Conservation (phyloP, 1,284 basidiomycete genomes). For the Cryptococcus neoformans region DNA sequence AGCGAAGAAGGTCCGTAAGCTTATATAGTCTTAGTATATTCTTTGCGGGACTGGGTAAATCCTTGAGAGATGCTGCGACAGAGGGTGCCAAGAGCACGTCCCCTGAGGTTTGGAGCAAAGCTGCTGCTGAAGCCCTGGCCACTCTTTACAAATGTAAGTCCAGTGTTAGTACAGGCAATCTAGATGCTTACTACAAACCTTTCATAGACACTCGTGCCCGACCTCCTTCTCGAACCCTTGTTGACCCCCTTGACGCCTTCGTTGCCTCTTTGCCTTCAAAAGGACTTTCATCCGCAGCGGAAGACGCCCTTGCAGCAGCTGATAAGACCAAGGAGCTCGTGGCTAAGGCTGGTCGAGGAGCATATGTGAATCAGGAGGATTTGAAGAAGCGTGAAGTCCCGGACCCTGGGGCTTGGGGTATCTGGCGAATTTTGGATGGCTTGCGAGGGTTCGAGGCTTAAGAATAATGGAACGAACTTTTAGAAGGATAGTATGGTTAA, state of each 20-base stretch:
- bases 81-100: slow-evolving; percentile 41
- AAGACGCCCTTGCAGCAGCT: slow-evolving; percentile 65
- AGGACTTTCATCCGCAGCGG: slow-evolving; percentile 57
- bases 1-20: neutral
- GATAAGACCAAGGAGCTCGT: slow-evolving; percentile 67
- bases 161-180: neutral
- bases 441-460: slow-evolving; percentile 30
- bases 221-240: slow-evolving; percentile 81
- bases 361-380: slow-evolving; percentile 74
- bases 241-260: slow-evolving; percentile 89
- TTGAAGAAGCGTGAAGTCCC: slow-evolving; percentile 67
- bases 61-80: slow-evolving; percentile 21
- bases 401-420: slow-evolving; percentile 88
- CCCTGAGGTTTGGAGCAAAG: slow-evolving; percentile 61
- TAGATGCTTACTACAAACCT: neutral
- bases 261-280: slow-evolving; percentile 56
- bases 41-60: slow-evolving; percentile 64
- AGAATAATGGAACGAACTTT: neutral
- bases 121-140: slow-evolving; percentile 61
- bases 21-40: slow-evolving; percentile 63
- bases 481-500: neutral
- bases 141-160: slow-evolving; percentile 67
- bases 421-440: slow-evolving; percentile 50
- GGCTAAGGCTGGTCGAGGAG: slow-evolving; percentile 85
- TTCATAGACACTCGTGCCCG: slow-evolving; percentile 70